Conservation (phyloP, 108 stramenopile genomes). For the Cyclostephanos tholiformis region DNA sequence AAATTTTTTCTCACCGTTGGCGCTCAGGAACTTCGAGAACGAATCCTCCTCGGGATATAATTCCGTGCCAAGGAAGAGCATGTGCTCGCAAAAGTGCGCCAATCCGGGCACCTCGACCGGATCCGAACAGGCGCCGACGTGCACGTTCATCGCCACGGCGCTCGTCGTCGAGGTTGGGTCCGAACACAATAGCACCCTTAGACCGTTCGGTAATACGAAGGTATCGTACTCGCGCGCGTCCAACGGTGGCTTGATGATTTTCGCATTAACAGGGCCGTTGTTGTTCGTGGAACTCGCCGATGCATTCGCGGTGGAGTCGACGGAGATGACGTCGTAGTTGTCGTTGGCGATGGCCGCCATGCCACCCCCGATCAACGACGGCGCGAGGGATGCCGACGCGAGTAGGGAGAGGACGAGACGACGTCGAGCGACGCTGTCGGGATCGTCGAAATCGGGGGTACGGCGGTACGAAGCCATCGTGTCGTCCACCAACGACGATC, state of each 20-base stretch:
- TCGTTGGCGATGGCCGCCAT: neutral
- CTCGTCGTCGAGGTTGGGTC: slow-evolving; percentile 82
- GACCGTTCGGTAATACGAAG: slow-evolving; percentile 63
- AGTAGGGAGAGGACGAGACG: slow-evolving; percentile 63
- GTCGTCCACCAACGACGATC: too few species aligned
- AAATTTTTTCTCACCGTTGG: slow-evolving; percentile 68
- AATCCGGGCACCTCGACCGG: slow-evolving; percentile 87
- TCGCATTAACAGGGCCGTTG: slow-evolving; percentile 5
- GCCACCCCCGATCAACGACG: neutral
- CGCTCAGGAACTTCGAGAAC: slow-evolving; percentile 72
- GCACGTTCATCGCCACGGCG: slow-evolving; percentile 90
- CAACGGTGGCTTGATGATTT: slow-evolving; percentile 69
- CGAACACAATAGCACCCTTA: slow-evolving; percentile 78
- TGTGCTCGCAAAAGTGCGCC: slow-evolving; percentile 77
- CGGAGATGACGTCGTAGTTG: slow-evolving; percentile 9
- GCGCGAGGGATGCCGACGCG: slow-evolving; percentile 32
- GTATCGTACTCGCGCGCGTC: slow-evolving; percentile 70
- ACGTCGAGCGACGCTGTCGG: slow-evolving; percentile 46
- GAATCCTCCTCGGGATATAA: slow-evolving; percentile 84
- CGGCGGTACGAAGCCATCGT: too few species aligned
- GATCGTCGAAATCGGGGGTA: neutral
- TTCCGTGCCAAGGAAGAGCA: slow-evolving; percentile 90
- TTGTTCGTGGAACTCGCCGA: neutral
- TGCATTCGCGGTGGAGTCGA: neutral
- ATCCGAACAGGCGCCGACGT: slow-evolving; percentile 88